A percentile compares a stretch with the other conserved stretches of the same genome.
Evolutionary conservation across 108 stramenopile species (phyloP).

Genomic region (Cylindrotheca fusiformis): DNA sequence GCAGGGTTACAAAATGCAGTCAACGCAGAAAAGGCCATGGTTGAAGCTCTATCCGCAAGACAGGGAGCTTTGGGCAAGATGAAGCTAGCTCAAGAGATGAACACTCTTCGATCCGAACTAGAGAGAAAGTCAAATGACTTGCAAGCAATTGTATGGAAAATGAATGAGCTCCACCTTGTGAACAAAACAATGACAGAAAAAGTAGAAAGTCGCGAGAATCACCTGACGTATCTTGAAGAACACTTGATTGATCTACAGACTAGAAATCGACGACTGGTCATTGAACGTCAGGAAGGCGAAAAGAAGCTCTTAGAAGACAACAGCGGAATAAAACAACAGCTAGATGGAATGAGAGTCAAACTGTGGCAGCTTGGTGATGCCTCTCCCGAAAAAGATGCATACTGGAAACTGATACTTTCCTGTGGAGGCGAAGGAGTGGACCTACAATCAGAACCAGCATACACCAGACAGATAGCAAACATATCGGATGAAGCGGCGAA

Average conservation of each 20-base stretch:
- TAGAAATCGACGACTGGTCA: conserved; percentile 55
- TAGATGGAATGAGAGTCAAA: conserved; percentile 72
- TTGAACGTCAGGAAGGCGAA: conserved; percentile 56
- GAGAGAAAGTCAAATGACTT: conserved; percentile 78
- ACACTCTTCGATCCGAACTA: conserved; percentile 58
- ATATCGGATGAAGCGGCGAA: conserved; percentile 7
- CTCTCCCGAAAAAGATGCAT: background rate
- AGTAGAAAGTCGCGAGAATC: conserved; percentile 75
- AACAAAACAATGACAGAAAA: conserved; percentile 83
- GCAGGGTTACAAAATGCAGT: conserved; percentile 73
- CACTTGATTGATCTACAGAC: conserved; percentile 70
- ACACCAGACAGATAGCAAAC: background rate
- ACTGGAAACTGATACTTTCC: conserved; percentile 3
- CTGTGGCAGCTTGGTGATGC: conserved; percentile 79
- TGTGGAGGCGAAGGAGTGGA: background rate
- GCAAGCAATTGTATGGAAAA: conserved; percentile 80
- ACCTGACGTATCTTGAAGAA: conserved; percentile 79
- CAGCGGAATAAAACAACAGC: conserved; percentile 46
- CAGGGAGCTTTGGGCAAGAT: conserved; percentile 58
- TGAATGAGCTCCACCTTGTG: conserved; percentile 87
- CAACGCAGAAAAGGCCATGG: conserved; percentile 74
- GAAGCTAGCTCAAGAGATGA: conserved; percentile 66
- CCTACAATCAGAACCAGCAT: background rate
- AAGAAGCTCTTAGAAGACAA: conserved; percentile 60
- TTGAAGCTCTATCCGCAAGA: conserved; percentile 56